Evolutionary conservation across 1,139 yeast species (phyloP), one percentile per base, ranked within the genome.

Genomic region (Suhomyces wounanorum): DNA sequence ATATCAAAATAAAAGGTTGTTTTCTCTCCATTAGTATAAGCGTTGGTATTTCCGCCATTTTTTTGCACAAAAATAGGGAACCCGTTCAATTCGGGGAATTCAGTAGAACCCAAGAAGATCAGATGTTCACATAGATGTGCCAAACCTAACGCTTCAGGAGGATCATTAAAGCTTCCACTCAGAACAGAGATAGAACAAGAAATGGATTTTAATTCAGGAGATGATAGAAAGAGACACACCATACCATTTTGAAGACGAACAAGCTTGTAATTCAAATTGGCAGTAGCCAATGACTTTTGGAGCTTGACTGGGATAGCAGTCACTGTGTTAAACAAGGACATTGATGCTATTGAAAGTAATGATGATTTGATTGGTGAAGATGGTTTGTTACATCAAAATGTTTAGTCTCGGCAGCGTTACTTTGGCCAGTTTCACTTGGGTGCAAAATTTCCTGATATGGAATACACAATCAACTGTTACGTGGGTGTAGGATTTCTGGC

Each of bases 81-180:
- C 21, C 64, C 61, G 43, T 73, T 75, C 0, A 81, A 75, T 18
- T 70, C 64, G 0, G 89, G 85, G 54, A 67, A 81, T 40, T 74
- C 68, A 52, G 78, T 79, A 0, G 88, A 79, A 1, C 89, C 88
- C 45, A 79, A 72, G 47, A 84, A 76, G 1, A 87, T 56, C 78
- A 83, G 74, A 63, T 87, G 94, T 55, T 87, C 94, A 62, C 90
- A 85, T 41, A 87, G 71, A 67, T 87, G 95, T 0, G 94, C 92
- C 37, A 87, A 57, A 0, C 94, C 94, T 0, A 78, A 78, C 0
- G 77, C 48, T 1, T 71, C 69, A 3, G 67, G 69, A 0, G 88
- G 86, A 57, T 87, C 92, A 47, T 78, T 72, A 59, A 79, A 80
- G 1, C 90, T 83, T 1, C 94, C 94, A 0, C 84, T 62, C 0